A percentile compares a stretch with the other conserved stretches of the same genome.
These are phyloP conservation scores for Pseudomicrostroma phylloplanum DNA, from an alignment of 1,284 basidiomycete species.

Conservation along the genomic window DNA sequence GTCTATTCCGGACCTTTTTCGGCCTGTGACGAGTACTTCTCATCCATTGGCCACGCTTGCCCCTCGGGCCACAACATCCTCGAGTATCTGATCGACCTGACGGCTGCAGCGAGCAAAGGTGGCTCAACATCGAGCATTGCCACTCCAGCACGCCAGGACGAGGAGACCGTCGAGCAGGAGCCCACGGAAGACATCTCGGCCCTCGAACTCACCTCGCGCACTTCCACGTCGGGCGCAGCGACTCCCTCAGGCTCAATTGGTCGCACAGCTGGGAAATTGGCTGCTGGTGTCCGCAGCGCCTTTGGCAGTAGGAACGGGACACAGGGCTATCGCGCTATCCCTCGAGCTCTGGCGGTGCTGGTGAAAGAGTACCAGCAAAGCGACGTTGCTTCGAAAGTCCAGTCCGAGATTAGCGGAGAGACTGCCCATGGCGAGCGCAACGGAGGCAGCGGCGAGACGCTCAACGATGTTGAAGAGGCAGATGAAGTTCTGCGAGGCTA, in stretches of 20 bases:
- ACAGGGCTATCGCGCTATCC: constrained; percentile 34
- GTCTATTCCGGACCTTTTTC: constrained; percentile 73
- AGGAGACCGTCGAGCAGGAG: constrained; percentile 6
- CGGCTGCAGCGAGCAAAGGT: constrained; percentile 15
- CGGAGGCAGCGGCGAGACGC: constrained; percentile 16
- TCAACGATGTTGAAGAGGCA: constrained; percentile 11
- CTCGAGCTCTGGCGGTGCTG: constrained; percentile 65
- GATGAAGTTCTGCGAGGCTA: constrained; percentile 65
- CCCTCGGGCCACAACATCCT: constrained; percentile 95
- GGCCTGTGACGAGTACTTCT: constrained; percentile 74
- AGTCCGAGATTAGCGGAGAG: constrained; percentile 37
- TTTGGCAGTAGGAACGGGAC: constrained; percentile 54
- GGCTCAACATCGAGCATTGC: neutral
- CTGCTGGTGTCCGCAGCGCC: constrained; percentile 56
- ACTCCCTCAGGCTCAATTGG: constrained; percentile 50
- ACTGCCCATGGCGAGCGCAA: constrained; percentile 36
- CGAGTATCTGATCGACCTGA: constrained; percentile 56
- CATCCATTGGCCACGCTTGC: constrained; percentile 70
- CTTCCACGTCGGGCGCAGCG: constrained; percentile 57
- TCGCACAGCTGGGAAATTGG: constrained; percentile 57
- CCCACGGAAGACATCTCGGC: constrained; percentile 41
- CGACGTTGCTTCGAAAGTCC: constrained; percentile 56
- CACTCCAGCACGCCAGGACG: constrained; percentile 1
- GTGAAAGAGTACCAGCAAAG: constrained; percentile 68
- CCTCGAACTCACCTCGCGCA: constrained; percentile 59